These are phyloP conservation scores for Penicillium carneum DNA, from an alignment of 2,329 filamentous ascomycete genomes.

Conservation along the genomic window DNA sequence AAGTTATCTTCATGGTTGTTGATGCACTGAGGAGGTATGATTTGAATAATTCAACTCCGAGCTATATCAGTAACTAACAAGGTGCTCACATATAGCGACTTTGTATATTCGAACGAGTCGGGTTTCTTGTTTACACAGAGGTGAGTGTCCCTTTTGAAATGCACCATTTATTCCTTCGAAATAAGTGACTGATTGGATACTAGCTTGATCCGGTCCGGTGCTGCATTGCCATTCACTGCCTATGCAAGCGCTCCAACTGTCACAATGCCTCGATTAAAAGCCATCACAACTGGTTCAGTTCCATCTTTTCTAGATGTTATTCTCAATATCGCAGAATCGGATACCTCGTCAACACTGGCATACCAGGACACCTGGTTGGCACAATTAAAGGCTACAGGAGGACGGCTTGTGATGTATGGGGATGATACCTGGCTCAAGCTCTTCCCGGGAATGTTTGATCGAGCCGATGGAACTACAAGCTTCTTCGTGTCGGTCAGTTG, in stretches of 20 bases:
- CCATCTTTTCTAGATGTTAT: constrained; percentile 97
- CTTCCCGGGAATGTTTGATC: constrained; percentile 86
- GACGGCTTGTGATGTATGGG: constrained; percentile 90
- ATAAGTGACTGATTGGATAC: constrained; percentile 18
- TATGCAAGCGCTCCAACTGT: constrained; percentile 96
- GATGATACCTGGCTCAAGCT: constrained; percentile 98
- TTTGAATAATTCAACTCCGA: background rate
- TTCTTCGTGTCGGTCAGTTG: constrained; percentile 91
- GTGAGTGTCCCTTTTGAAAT: constrained; percentile 55
- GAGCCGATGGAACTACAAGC: constrained; percentile 90
- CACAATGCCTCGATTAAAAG: constrained; percentile 97
- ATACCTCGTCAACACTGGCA: constrained; percentile 85
- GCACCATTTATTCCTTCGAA: background rate
- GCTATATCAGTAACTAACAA: constrained; percentile 6
- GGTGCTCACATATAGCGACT: constrained; percentile 69
- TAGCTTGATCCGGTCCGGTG: constrained; percentile 82
- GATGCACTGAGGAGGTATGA: constrained; percentile 86
- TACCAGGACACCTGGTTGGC: constrained; percentile 95
- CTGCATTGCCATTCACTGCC: constrained; percentile 90
- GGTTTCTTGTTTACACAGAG: constrained; percentile 88
- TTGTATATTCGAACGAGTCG: constrained; percentile 82
- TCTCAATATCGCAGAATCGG: constrained; percentile 92
- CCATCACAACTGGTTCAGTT: constrained; percentile 96
- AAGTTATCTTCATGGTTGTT: constrained; percentile 94
- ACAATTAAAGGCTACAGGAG: constrained; percentile 80